phyloP scores from a whole-genome alignment of 2,329 filamentous ascomycete genomes.

The Rhexocercosporidium sp. region DNA sequence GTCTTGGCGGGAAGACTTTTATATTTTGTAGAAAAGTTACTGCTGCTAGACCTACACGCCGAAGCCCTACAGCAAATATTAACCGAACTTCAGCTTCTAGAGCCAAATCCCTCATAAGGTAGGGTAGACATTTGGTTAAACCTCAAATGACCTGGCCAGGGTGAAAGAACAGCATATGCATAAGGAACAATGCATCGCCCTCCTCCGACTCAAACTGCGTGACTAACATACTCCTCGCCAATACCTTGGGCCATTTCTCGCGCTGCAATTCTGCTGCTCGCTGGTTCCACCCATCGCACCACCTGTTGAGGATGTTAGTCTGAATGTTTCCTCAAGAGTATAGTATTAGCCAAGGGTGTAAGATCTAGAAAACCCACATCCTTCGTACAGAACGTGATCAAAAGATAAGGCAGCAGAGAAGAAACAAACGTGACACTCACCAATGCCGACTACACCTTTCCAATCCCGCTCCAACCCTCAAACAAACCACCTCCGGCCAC shows the following conservation, averaged over 20 bases:
- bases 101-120: not conserved
- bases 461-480: conserved; percentile 4
- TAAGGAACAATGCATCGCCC: conserved; percentile 12
- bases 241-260: conserved; percentile 12
- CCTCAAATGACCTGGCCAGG: conserved; percentile 4
- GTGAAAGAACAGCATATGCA: conserved; percentile 17
- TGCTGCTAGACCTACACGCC: too few relatives aligned
- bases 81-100: not conserved
- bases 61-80: not conserved
- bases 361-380: too few relatives aligned
- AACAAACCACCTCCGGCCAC: conserved; percentile 22
- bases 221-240: conserved; percentile 7
- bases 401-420: not conserved
- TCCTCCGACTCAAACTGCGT: conserved; percentile 9
- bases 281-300: conserved; percentile 19
- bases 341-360: too few relatives aligned
- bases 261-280: not conserved
- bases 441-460: conserved; percentile 19
- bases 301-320: conserved; percentile 10
- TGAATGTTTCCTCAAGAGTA: too few relatives aligned
- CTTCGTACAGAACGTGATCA: too few relatives aligned
- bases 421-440: not conserved
- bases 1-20: too few relatives aligned
- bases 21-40: too few relatives aligned
- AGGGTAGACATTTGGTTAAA: not conserved